phyloP scores from a whole-genome alignment of 2,329 filamentous ascomycete species.

The Stagonosporopsis rhizophila region DNA sequence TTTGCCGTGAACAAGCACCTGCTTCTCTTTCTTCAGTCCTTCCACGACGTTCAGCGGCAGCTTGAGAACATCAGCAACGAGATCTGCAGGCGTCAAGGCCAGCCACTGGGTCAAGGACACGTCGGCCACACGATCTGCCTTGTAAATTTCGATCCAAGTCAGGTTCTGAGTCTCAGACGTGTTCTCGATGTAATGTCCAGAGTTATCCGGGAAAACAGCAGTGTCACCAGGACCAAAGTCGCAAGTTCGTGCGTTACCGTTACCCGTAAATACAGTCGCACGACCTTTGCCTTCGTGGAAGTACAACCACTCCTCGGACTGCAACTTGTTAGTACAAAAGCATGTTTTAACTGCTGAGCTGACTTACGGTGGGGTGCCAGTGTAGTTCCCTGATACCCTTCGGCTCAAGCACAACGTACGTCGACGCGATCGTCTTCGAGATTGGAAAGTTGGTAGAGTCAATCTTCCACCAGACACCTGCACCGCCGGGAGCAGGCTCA shows the following conservation, averaged over 20 bases:
- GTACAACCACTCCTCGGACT: conserved; percentile 72
- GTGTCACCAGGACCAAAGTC: conserved; percentile 73
- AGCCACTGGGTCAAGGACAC: conserved; percentile 74
- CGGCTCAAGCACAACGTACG: conserved; percentile 69
- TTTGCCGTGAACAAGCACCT: conserved; percentile 56
- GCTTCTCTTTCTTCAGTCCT: conserved; percentile 69
- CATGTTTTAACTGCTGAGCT: not conserved
- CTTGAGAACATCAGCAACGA: conserved; percentile 67
- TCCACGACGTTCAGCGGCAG: conserved; percentile 64
- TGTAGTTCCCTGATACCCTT: conserved; percentile 70
- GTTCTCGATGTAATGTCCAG: conserved; percentile 73
- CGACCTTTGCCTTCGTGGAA: conserved; percentile 69
- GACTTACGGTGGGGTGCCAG: conserved; percentile 71
- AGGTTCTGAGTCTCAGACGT: conserved; percentile 68
- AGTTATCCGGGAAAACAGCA: conserved; percentile 72
- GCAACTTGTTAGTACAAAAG: not conserved
- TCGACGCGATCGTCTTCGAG: conserved; percentile 69
- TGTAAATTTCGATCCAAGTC: conserved; percentile 74
- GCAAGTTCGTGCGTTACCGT: conserved; percentile 67
- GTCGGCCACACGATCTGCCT: conserved; percentile 70
- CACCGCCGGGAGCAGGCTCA: conserved; percentile 66
- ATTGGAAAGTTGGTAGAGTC: conserved; percentile 73
- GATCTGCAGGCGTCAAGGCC: conserved; percentile 68
- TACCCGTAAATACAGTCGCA: conserved; percentile 71
- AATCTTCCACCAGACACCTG: conserved; percentile 68